phyloP scores from a whole-genome alignment of 495 filamentous ascomycete genomes.

The Wilcoxina mikolae region DNA sequence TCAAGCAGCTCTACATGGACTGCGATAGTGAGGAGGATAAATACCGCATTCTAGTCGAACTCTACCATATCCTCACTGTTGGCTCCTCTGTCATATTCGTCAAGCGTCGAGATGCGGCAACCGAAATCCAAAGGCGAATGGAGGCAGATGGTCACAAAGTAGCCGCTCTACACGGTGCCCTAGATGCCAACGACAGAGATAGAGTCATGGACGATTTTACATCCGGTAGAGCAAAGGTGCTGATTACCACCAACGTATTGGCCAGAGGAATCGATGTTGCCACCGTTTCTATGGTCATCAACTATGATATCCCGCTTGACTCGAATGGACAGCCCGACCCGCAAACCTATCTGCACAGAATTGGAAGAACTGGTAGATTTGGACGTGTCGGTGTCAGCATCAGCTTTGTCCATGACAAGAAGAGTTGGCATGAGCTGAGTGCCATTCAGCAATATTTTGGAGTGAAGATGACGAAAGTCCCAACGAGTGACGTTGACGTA shows the following conservation, averaged over 20 bases:
- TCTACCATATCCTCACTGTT: slow-evolving; percentile 89
- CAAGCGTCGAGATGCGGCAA: slow-evolving; percentile 64
- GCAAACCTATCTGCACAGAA: slow-evolving; percentile 95
- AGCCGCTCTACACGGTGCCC: slow-evolving; percentile 73
- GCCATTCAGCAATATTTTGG: slow-evolving; percentile 45
- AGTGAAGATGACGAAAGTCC: slow-evolving; percentile 22
- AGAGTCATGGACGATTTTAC: slow-evolving; percentile 76
- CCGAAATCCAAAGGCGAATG: slow-evolving; percentile 70
- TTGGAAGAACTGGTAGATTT: slow-evolving; percentile 91
- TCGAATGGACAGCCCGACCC: slow-evolving; percentile 45
- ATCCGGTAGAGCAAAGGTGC: slow-evolving; percentile 69
- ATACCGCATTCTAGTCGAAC: slow-evolving; percentile 70
- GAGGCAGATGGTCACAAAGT: slow-evolving; percentile 75
- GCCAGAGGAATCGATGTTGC: slow-evolving; percentile 94
- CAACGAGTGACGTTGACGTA: slow-evolving; percentile 24
- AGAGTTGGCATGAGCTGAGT: slow-evolving; percentile 58
- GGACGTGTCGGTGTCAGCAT: slow-evolving; percentile 90
- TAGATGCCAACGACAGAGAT: slow-evolving; percentile 59
- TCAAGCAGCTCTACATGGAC: slow-evolving; percentile 93
- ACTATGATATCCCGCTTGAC: slow-evolving; percentile 60
- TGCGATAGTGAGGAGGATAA: slow-evolving; percentile 65
- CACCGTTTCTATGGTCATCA: slow-evolving; percentile 95
- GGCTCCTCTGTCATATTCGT: slow-evolving; percentile 97
- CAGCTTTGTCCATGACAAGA: slow-evolving; percentile 66
- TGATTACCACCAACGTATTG: slow-evolving; percentile 94